Evolutionary conservation across 805 yeast genomes (phyloP), one percentile per base, ranked within the genome.

Genomic region (Babjeviella inositovora): DNA sequence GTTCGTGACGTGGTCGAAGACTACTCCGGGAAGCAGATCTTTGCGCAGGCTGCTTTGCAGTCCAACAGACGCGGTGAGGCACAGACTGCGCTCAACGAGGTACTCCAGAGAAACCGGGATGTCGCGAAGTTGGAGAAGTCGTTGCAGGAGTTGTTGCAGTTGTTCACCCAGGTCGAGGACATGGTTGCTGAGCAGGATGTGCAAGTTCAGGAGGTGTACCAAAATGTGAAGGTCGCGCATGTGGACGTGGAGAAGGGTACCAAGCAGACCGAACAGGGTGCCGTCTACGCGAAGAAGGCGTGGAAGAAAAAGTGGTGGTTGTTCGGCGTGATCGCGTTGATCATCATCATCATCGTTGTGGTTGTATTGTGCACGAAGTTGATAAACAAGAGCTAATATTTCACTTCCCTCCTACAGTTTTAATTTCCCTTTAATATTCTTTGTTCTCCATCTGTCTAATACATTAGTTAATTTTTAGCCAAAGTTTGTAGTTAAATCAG

Each of bases 131-230:
- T 90, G 51, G 97, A 87, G 53, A 73, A 81, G 54, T 76, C 94
- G 29, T 84, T 90, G 79, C 82, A 87, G 17, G 98, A 90, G 53
- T 68, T 90, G 51, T 80, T 92, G 19, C 93, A 81, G 57, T 67
- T 90, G 46, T 84, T 90, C 60, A 77, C 76, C 41, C 97, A 90
- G 46, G 81, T 90, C 90, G 96, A 90, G 53, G 80, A 80, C 43
- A 61, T 90, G 53, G 96, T 87, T 22, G 82, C 87, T 36, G 94
- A 85, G 53, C 97, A 90, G 57, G 94, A 85, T 50, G 82, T 70
- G 37, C 71, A 76, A 31, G 73, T 90, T 35, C 79, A 74, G 43
- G 77, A 71, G 41, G 70, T 82, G 33, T 84, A 84, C 45, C 70
- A 79, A 35, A 75, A 80, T 39, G 79, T 85, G 31, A 70, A 57